Conservation (phyloP, 306 rosid genomes). For the Prunus mume region DNA sequence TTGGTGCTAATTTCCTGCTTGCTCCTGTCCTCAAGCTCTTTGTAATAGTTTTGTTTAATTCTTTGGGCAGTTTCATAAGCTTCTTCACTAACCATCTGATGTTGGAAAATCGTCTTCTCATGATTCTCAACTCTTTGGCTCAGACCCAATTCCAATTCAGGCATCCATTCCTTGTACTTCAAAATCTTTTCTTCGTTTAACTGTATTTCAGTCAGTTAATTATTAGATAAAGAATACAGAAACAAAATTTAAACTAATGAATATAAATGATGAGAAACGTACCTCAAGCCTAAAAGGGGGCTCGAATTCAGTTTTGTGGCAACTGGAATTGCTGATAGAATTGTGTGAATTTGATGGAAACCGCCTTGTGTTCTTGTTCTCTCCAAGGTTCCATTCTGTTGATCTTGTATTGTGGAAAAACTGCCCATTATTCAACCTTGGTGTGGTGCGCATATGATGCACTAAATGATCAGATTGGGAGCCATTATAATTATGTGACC, state of each 20-base stretch:
- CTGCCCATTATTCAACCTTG: background rate
- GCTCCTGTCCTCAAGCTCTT: constrained; percentile 18
- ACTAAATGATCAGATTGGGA: constrained; percentile 16
- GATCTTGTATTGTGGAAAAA: background rate
- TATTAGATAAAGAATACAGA: background rate
- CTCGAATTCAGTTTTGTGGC: constrained; percentile 30
- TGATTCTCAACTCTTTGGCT: constrained; percentile 32
- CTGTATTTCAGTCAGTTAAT: constrained; percentile 22
- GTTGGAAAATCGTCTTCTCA: constrained; percentile 19
- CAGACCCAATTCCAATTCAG: constrained; percentile 61
- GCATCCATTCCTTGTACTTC: constrained; percentile 40
- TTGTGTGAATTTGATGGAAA: constrained; percentile 26
- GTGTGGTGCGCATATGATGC: constrained; percentile 27
- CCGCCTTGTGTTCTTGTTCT: constrained; percentile 8
- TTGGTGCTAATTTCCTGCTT: constrained; percentile 57
- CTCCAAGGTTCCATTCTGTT: constrained; percentile 6
- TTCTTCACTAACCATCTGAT: constrained; percentile 10
- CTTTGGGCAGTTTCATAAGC: constrained; percentile 10
- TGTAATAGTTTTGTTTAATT: constrained; percentile 13
- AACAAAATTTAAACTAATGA: background rate
- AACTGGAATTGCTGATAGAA: constrained; percentile 16
- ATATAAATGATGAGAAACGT: background rate
- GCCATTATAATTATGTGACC: background rate
- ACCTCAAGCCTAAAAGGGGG: constrained; percentile 52
- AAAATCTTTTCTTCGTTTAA: constrained; percentile 32